Evolutionary conservation across 2,329 filamentous ascomycete genomes (phyloP), one percentile per base, ranked within the genome.

Genomic region (Aspergillus sojae): DNA sequence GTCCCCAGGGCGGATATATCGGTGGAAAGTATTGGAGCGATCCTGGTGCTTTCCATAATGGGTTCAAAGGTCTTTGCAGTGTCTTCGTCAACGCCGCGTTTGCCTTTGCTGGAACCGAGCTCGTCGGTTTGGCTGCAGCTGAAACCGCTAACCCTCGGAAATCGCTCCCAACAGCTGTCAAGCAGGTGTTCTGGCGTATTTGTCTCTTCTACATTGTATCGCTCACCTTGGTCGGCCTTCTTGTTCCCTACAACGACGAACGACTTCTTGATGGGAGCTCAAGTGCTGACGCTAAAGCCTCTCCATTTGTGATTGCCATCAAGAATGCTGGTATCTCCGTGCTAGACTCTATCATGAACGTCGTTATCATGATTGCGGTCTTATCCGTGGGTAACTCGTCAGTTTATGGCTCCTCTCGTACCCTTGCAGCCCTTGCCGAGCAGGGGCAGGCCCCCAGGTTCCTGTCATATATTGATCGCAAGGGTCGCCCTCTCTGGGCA

Each of bases 161-260:
- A 74, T 91, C 90, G 1, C 83, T 97, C 0, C 94, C 94, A 0
- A 93, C 89, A 0, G 94, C 94, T 14, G 88, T 96, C 72, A 96
- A 96, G 80, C 93, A 96, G 76, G 93, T 97, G 26, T 97, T 97
- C 78, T 97, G 94, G 93, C 90, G 94, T 72, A 96, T 97, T 73
- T 88, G 89, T 4, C 84, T 96, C 62, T 97, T 97, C 81, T 97
- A 97, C 80, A 85, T 97, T 57, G 88, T 96, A 39, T 91, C 91
- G 0, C 84, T 97, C 12, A 88, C 88, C 5, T 81, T 97, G 4
- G 88, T 97, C 62, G 93, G 94, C 30, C 84, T 97, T 0, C 83
- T 97, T 3, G 92, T 97, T 0, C 91, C 90, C 0, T 94, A 91
- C 75, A 80, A 86, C 70, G 87, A 96, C 65, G 61, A 73, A 0